Evolutionary conservation across 345 rosid species (phyloP), one percentile per base, ranked within the genome.

Genomic region (Arabidopsis suecica): DNA sequence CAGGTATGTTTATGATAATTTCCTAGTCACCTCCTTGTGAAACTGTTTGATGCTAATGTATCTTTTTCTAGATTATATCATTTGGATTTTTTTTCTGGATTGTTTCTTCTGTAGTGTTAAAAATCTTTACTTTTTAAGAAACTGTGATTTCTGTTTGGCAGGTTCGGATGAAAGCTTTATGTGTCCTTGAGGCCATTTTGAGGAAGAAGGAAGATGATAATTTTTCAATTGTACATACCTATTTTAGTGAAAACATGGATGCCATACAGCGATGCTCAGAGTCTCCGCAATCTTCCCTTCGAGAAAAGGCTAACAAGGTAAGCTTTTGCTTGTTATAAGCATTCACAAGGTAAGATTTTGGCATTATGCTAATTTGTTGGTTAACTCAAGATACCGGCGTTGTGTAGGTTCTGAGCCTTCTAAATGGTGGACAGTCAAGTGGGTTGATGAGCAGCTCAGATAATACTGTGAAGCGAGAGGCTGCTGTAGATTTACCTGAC

Each of bases 131-230:
- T 11, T 62, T 48, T 7, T 38, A 51, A 12, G 49, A 36, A 32
- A 36, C 23, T 51, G 13, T 38, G 40, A 7, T 14, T 57, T 71
- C 51, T 55, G 60, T 72, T 73, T 68, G 83, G 53, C 86, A 95
- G 99, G 93, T 90, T 65, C 91, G 91, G 47, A 83, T 93, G 97
- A 95, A 87, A 88, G 97, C 96, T 65, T 74, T 87, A 33, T 95
- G 97, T 81, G 91, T 95, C 45, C 94, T 95, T 57, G 99, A 93
- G 78, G 84, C 96, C 69, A 81, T 95, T 72, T 76, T 95, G 83
- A 89, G 98, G 87, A 89, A 79, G 77, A 88, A 83, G 75, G 96
- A 93, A 69, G 88, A 88, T 67, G 93, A 82, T 16, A 82, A 84
- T 23, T 89, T 90, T 81, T 78, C 86, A 44, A 56, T 83, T 72